A percentile compares a stretch with the other conserved stretches of the same genome.
phyloP scores from a whole-genome alignment of 2,329 filamentous ascomycete species.

The Parastagonospora nodorum region DNA sequence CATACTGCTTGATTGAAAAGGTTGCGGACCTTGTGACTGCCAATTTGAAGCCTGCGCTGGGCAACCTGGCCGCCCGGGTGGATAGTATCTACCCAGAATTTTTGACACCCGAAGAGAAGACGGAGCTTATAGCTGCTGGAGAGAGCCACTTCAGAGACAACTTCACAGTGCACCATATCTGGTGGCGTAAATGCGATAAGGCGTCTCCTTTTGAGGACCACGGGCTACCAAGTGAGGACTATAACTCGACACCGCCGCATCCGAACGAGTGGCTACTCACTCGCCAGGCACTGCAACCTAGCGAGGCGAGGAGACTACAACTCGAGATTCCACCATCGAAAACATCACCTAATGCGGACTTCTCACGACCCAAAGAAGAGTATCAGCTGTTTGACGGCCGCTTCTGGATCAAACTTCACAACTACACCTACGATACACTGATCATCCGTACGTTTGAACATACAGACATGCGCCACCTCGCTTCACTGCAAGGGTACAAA shows the following conservation, averaged over 20 bases:
- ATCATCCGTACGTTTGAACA: conserved; percentile 44
- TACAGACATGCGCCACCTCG: conserved; percentile 16
- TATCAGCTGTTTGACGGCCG: conserved; percentile 61
- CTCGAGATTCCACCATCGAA: conserved; percentile 16
- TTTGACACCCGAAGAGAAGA: conserved; percentile 1
- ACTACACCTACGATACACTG: conserved; percentile 37
- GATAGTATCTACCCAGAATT: conserved; percentile 49
- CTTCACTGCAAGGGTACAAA: conserved; percentile 1
- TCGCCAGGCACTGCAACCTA: conserved; percentile 25
- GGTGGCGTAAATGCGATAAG: conserved; percentile 28
- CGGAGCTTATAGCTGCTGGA: neutral
- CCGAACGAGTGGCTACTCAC: conserved; percentile 32
- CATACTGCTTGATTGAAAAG: conserved; percentile 53
- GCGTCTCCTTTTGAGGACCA: conserved; percentile 16
- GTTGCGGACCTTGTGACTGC: conserved; percentile 58
- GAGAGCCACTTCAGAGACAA: conserved; percentile 11
- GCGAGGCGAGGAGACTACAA: neutral
- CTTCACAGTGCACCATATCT: conserved; percentile 27
- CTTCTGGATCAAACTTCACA: conserved; percentile 59
- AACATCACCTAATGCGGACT: conserved; percentile 1
- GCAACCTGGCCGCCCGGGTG: conserved; percentile 50
- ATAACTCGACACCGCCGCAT: conserved; percentile 5
- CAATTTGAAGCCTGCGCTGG: conserved; percentile 48
- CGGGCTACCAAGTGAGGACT: neutral
- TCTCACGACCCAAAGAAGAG: neutral